These are phyloP conservation scores for Phytopythium sindhum DNA, from an alignment of 352 stramenopile species.

Conservation along the genomic window DNA sequence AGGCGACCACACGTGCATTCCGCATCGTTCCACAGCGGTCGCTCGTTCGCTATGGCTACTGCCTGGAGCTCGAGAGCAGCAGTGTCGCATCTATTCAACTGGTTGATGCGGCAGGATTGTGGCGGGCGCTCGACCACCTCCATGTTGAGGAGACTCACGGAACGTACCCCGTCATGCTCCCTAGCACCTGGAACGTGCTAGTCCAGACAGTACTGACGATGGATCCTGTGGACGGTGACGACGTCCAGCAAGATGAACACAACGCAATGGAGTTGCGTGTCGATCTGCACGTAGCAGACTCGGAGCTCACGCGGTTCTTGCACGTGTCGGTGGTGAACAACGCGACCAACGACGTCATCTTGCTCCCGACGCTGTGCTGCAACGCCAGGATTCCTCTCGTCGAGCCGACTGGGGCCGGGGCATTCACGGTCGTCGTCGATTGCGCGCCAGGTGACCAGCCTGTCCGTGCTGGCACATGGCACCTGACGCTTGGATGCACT, in stretches of 20 bases:
- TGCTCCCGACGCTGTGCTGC: conserved; percentile 29
- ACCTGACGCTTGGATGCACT: conserved; percentile 50
- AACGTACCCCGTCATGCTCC: conserved; percentile 37
- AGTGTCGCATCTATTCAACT: conserved; percentile 1
- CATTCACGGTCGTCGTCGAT: conserved; percentile 61
- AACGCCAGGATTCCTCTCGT: conserved; percentile 15
- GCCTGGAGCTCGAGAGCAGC: conserved; percentile 40
- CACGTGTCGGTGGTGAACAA: conserved; percentile 55
- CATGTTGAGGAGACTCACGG: conserved; percentile 51
- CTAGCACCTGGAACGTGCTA: conserved; percentile 51
- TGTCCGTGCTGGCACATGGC: conserved; percentile 50
- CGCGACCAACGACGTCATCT: conserved; percentile 27
- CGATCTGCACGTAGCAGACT: conserved; percentile 59
- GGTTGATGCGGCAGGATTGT: conserved; percentile 12
- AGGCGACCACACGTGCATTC: conserved; percentile 28
- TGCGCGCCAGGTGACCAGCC: conserved; percentile 26
- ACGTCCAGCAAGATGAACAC: not conserved
- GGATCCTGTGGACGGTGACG: not conserved
- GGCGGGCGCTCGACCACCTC: conserved; percentile 36
- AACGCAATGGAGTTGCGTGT: conserved; percentile 32
- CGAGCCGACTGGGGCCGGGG: conserved; percentile 4
- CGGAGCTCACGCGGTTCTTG: conserved; percentile 34
- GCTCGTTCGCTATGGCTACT: conserved; percentile 48
- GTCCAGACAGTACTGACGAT: conserved; percentile 40
- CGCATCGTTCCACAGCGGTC: conserved; percentile 40